These are phyloP conservation scores for Rheum nobile DNA, from an alignment of 148 eudicot species.

Conservation along the genomic window DNA sequence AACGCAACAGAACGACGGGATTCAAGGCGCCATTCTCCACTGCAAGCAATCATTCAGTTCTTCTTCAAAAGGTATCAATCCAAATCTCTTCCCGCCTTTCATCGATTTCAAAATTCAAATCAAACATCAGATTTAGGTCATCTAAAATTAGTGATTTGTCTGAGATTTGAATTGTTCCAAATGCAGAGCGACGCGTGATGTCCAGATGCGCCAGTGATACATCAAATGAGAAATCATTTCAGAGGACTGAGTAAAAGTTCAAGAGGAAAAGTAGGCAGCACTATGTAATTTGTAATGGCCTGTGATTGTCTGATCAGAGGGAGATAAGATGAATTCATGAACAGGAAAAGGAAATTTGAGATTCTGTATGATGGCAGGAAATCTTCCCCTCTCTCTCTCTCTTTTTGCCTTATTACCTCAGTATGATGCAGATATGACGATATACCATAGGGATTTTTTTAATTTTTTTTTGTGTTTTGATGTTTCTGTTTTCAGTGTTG, in stretches of 20 bases:
- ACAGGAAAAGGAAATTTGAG: neutral
- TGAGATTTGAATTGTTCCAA: neutral
- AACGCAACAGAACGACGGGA: slow-evolving; percentile 30
- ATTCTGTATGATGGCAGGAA: neutral
- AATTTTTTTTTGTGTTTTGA: neutral
- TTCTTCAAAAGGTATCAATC: slow-evolving; percentile 11
- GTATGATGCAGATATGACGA: neutral
- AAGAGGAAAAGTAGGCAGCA: neutral
- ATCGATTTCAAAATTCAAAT: neutral
- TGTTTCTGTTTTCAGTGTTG: neutral
- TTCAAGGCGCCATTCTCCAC: slow-evolving; percentile 54
- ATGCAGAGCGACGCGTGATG: slow-evolving; percentile 20
- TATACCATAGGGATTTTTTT: neutral
- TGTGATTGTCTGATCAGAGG: neutral
- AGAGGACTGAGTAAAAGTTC: slow-evolving; percentile 15
- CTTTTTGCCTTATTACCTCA: neutral
- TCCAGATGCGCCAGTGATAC: slow-evolving; percentile 36
- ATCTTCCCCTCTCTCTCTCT: neutral
- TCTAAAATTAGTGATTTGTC: neutral
- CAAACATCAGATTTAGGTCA: neutral
- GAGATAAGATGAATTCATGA: neutral
- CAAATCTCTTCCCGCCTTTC: neutral
- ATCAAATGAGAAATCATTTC: slow-evolving; percentile 34
- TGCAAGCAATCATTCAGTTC: slow-evolving; percentile 39
- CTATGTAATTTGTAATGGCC: neutral